A percentile compares a stretch with the other conserved stretches of the same genome.
These are phyloP conservation scores for Oryza longistaminata DNA, from an alignment of 176 grass and related monocot species.

Conservation along the genomic window DNA sequence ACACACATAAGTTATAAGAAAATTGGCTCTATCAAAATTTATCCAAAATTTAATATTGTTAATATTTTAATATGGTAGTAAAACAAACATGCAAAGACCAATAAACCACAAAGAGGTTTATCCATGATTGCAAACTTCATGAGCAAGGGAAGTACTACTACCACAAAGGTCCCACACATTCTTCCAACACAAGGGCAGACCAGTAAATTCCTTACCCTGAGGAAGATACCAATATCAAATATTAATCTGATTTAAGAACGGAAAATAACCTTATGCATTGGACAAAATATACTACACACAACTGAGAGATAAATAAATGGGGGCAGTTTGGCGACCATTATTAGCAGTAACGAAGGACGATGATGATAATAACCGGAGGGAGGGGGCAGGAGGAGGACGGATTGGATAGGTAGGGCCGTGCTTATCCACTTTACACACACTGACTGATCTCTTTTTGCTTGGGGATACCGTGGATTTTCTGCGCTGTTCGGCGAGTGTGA, in stretches of 20 bases:
- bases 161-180: no score
- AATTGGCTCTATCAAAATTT: no score
- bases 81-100: no score
- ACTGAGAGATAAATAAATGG: not conserved
- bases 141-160: no score
- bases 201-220: no score
- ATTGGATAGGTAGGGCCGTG: conserved; percentile 29
- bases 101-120: no score
- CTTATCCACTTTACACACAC: conserved; percentile 32
- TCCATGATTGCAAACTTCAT: no score
- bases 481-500: not conserved
- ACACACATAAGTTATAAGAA: no score
- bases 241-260: not conserved
- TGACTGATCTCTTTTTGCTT: not conserved
- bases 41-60: no score
- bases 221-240: not conserved
- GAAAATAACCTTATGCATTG: not conserved
- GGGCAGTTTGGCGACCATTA: not conserved
- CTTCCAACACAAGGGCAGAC: no score
- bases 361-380: not conserved
- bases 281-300: not conserved
- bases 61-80: no score
- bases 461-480: not conserved
- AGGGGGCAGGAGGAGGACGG: not conserved
- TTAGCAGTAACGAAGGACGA: not conserved